Percentiles rank a stretch among this genome's conserved stretches.
These are phyloP conservation scores for Fusarium robinianum DNA, from an alignment of 2,329 filamentous ascomycete genomes.

Conservation along the genomic window DNA sequence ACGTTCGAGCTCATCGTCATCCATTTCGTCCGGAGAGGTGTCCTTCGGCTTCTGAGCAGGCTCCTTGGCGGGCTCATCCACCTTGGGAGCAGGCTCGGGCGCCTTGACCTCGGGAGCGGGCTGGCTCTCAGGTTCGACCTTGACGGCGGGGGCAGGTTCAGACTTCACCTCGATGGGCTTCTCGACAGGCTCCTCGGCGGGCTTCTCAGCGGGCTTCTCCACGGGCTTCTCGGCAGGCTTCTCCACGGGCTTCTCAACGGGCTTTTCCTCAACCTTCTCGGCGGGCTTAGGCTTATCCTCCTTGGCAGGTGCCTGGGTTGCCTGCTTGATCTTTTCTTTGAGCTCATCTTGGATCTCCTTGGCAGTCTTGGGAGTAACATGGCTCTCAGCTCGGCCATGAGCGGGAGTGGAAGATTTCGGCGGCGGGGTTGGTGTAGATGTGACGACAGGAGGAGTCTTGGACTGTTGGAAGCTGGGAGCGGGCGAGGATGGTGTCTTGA, in stretches of 20 bases:
- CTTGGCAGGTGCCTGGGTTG: slow-evolving; percentile 47
- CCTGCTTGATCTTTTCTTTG: slow-evolving; percentile 75
- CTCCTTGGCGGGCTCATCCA: slow-evolving; percentile 35
- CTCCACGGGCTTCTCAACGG: slow-evolving; percentile 40
- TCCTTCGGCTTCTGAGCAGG: slow-evolving; percentile 38
- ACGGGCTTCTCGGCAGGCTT: slow-evolving; percentile 34
- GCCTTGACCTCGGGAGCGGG: slow-evolving; percentile 38
- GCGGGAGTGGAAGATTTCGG: slow-evolving; percentile 73
- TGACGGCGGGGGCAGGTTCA: slow-evolving; percentile 8
- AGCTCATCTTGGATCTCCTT: slow-evolving; percentile 86
- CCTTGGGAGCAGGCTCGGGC: slow-evolving; percentile 33
- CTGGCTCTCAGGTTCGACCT: slow-evolving; percentile 33
- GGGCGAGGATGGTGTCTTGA: slow-evolving; percentile 62
- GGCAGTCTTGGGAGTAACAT: slow-evolving; percentile 67
- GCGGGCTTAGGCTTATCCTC: slow-evolving; percentile 37
- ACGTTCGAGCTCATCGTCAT: slow-evolving; percentile 62
- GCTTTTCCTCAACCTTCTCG: slow-evolving; percentile 27
- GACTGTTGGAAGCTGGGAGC: slow-evolving; percentile 58
- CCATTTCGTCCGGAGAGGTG: slow-evolving; percentile 47
- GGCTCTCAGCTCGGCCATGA: slow-evolving; percentile 74
- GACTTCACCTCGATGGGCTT: slow-evolving; percentile 9
- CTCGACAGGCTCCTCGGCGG: slow-evolving; percentile 14
- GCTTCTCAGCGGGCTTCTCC: slow-evolving; percentile 38
- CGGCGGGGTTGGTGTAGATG: slow-evolving; percentile 78
- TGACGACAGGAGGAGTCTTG: slow-evolving; percentile 71